Evolutionary conservation across 768 basidiomycete genomes (phyloP), one percentile per base, ranked within the genome.

Genomic region (Calvatia gigantea): DNA sequence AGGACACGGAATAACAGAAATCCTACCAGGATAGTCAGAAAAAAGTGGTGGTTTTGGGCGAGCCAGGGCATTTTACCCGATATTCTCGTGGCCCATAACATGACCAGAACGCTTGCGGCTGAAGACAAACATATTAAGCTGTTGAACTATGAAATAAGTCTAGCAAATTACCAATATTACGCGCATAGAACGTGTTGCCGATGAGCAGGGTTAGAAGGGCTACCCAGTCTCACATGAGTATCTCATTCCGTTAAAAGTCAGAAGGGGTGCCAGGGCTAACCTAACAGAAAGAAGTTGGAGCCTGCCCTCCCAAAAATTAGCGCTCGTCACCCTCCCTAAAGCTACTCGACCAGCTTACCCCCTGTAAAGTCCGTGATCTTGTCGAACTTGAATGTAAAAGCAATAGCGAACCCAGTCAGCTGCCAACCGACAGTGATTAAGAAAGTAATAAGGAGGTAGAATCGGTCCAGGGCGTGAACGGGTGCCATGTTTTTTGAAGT

Each of bases 321-420:
- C n/a, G n/a, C n/a, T n/a, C n/a, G n/a, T n/a, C n/a, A n/a, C n/a
- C n/a, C n/a, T n/a, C n/a, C n/a, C n/a, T n/a, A n/a, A n/a, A n/a
- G n/a, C n/a, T n/a, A n/a, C n/a, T n/a, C n/a, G n/a, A n/a, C n/a
- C n/a, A n/a, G 59, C 70, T 19, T 32, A 77, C 79, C 78, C 59
- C 83, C 82, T 2, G 82, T 85, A 55, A 86, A 82, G 67, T 87
- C 86, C 11, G 86, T 87, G 42, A 87, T 83, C 65, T 89, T 87
- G 69, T 89, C 86, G 61, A 87, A 85, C 71, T 86, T 79, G 35
- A 85, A 71, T 0, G 81, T 81, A 81, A 83, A 87, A 6, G 86
- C 85, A 52, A 87, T 81, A 3, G 77, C 74, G 61, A 87, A 87
- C 6, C 85, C 86, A 1, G 70, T 56, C 3, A 83, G 70, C 63